Evolutionary conservation across 164 flowering plant genomes (phyloP).

Genomic region (Stephania japonica): DNA sequence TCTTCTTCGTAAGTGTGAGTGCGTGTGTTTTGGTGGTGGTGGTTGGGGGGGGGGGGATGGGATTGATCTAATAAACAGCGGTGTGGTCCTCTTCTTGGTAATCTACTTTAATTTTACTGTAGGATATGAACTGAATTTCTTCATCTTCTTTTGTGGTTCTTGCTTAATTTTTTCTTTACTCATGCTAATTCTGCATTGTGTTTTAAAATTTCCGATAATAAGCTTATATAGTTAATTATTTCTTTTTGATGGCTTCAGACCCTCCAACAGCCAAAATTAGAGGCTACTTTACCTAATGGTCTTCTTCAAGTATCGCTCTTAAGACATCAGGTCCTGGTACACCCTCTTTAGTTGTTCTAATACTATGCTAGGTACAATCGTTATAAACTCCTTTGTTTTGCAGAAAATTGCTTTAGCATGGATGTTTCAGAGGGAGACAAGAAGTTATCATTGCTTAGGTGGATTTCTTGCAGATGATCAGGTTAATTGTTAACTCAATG

Average conservation of each 20-base stretch:
- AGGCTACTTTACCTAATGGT: slow-evolving; percentile 66
- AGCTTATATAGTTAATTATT: slow-evolving; percentile 5
- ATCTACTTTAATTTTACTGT: too few species aligned
- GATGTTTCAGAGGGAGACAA: slow-evolving; percentile 88
- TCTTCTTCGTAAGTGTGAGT: too few species aligned
- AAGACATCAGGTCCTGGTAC: slow-evolving; percentile 70
- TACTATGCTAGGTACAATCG: slow-evolving; percentile 2
- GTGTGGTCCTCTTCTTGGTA: too few species aligned
- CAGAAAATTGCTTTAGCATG: slow-evolving; percentile 96
- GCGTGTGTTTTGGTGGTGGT: too few species aligned
- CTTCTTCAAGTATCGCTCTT: slow-evolving; percentile 72
- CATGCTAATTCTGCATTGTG: too few species aligned
- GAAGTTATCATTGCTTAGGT: slow-evolving; percentile 65
- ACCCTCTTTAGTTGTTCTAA: not conserved
- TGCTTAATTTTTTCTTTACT: too few species aligned
- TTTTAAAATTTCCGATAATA: not conserved
- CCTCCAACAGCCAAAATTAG: slow-evolving; percentile 69
- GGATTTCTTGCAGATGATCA: slow-evolving; percentile 99
- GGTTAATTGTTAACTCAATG: slow-evolving; percentile 37
- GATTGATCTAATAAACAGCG: too few species aligned
- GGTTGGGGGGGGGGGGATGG: too few species aligned
- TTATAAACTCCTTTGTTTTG: slow-evolving; percentile 9
- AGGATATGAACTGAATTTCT: too few species aligned
- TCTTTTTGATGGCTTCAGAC: slow-evolving; percentile 40
- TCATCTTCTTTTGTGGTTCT: too few species aligned